Base-by-base conservation (phyloP, 2,329 filamentous ascomycete species). In the Penicillium sp. region DNA sequence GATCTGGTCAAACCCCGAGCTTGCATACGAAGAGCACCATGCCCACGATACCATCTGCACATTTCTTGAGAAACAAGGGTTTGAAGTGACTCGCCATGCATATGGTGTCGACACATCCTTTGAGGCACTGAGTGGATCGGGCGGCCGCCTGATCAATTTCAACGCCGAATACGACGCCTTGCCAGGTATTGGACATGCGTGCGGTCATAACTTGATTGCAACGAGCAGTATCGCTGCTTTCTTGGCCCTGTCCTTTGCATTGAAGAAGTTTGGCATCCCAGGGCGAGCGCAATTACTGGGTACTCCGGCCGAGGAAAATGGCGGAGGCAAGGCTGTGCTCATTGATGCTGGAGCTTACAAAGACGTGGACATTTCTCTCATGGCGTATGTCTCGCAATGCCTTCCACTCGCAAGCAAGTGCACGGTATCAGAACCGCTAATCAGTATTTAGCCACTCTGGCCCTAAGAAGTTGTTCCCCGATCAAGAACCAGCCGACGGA, bases 81-180 rank as follows among this genome's bases (percentile, higher is more conserved):
- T 81, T 64, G 59, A 67, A 0, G 81, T 85, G 6, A 81, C 74
- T 4, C 77, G 78, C 0, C 78, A 82, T 54, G 80, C 83, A 0
- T 84, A 83, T 64, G 83, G 81, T 2, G 63, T 86, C 0, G 73
- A 77, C 8, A 86, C 84, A 0, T 76, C 82, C 1, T 86, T 86
- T 62, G 78, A 80, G 50, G 80, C 77, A 11, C 72, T 78, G 14
- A 71, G 72, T 49, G 81, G 82, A 31, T 66, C 70, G 0, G 79
- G 78, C 5, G 75, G 76, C 0, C 67, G 70, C 0, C 39, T 76
- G 22, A 64, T 78, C 51, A 71, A 71, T 45, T 78, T 76, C 68
- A 77, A 77, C 58, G 75, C 74, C 1, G 76, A 79, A 67, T 78
- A 85, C 64, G 76, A 79, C 60, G 76, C 76, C 1, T 67, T 79